Evolutionary conservation across 192 early-diverging fungal genomes (phyloP), one percentile per base, ranked within the genome.

Genomic region (Paraglomus occultum): DNA sequence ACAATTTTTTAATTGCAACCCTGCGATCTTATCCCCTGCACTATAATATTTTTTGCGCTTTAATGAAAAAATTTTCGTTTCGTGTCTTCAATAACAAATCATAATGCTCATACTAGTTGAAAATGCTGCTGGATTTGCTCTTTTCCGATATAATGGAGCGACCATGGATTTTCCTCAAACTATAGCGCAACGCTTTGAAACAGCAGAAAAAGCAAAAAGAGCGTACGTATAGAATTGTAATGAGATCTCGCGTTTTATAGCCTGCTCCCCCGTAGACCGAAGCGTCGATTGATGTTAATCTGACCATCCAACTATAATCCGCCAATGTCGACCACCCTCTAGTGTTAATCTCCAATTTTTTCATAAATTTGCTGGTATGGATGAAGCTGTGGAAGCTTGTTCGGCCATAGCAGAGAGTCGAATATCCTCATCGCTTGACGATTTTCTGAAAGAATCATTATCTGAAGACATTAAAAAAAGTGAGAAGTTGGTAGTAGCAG

Each of bases 311-410:
- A 45, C 8, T n/a, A 10, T 48, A 12, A 51, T 17, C 42, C 3
- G 31, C 31, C 12, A 70, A 40, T 7, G 18, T 46, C 7, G 62
- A 11, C 51, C 51, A 20, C 12, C 43, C 62, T 50, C 66, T 65
- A 89, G 89, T 62, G 86, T 96, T 58, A 97, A 97, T 85, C 86
- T 99, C 67, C 86, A 94, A 77, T 92, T 93, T 63, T 97, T 99
- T 80, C 86, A 89, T 64, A 97, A 97, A 84, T 99, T 99, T 79
- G 95, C 96, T 74, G 97, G 96, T 87, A 99, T 95, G 31, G 94
- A 91, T 67, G 95, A 97, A 76, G 97, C 97, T 31, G 86, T 99
- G 78, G 88, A 91, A 44, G 95, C 97, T 31, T 92, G 95, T 62
- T 97, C 93, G n/a, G 95, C 90, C 55, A 77, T 99, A 65, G 89